phyloP scores from a whole-genome alignment of 1,284 basidiomycete genomes.

The Cryptococcus sp. region DNA sequence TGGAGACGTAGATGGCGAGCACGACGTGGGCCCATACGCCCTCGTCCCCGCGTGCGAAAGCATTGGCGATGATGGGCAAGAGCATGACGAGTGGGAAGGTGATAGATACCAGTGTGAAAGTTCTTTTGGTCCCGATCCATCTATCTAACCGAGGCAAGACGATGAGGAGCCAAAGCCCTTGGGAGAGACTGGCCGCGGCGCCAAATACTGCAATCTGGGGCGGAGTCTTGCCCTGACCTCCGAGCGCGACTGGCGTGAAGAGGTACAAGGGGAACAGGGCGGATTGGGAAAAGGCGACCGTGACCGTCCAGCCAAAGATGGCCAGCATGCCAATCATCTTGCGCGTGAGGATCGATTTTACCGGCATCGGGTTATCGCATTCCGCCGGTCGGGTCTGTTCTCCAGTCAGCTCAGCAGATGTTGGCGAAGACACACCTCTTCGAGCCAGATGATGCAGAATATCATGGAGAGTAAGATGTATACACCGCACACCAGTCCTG shows the following conservation, averaged over 20 bases:
- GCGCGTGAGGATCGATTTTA: conserved; percentile 23
- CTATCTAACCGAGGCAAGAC: conserved; percentile 30
- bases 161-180: conserved; percentile 35
- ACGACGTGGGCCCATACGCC: conserved; percentile 14
- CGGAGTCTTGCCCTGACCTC: conserved; percentile 25
- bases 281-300: conserved; percentile 26
- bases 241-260: conserved; percentile 28
- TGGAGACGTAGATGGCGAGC: conserved; percentile 20
- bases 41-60: conserved; percentile 15
- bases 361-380: conserved; percentile 15
- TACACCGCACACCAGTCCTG: conserved; percentile 24
- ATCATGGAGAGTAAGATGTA: conserved; percentile 26
- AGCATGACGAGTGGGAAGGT: conserved; percentile 25
- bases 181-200: conserved; percentile 26
- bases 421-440: conserved; percentile 22
- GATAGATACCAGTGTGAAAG: conserved; percentile 21
- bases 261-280: conserved; percentile 32
- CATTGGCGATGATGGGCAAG: conserved; percentile 25
- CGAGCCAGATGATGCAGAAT: conserved; percentile 23
- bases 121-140: conserved; percentile 27
- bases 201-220: conserved; percentile 28
- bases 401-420: background rate
- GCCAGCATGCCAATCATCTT: conserved; percentile 28
- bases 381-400: conserved; percentile 18
- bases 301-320: conserved; percentile 31